phyloP scores from a whole-genome alignment of 192 early-diverging fungal genomes.

The Podila verticillata region DNA sequence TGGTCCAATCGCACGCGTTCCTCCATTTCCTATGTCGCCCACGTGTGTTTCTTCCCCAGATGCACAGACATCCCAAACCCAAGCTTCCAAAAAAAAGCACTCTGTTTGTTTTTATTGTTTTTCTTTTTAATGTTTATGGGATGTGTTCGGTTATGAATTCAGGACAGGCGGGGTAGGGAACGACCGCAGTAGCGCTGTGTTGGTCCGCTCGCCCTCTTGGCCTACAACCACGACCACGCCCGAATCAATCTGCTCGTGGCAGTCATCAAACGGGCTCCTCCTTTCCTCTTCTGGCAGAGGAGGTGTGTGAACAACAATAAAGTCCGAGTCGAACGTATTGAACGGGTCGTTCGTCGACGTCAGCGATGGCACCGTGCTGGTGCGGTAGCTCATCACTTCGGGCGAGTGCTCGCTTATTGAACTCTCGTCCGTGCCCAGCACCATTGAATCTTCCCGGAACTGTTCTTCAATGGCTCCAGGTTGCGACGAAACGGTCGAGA shows the following conservation, averaged over 20 bases:
- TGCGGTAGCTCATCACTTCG: not conserved
- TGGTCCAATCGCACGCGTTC: too few relatives aligned
- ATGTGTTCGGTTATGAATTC: not conserved
- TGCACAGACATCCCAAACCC: too few relatives aligned
- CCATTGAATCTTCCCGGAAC: not conserved
- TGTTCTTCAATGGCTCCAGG: not conserved
- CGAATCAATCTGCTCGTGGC: not conserved
- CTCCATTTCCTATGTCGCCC: too few relatives aligned
- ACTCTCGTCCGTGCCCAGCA: not conserved
- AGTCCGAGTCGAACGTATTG: slow-evolving; percentile 49
- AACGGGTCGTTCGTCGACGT: slow-evolving; percentile 47
- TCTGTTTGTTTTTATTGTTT: slow-evolving; percentile 2
- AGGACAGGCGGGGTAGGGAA: slow-evolving; percentile 31
- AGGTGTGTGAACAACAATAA: slow-evolving; percentile 2
- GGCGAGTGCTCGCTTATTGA: too few relatives aligned
- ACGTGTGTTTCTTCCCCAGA: too few relatives aligned
- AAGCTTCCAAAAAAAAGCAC: too few relatives aligned
- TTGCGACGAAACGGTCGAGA: slow-evolving; percentile 11
- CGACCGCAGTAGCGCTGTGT: slow-evolving; percentile 20
- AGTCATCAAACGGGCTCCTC: not conserved
- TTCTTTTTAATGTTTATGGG: not conserved
- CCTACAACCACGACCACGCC: too few relatives aligned
- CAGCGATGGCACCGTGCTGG: slow-evolving; percentile 42
- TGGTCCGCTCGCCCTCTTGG: slow-evolving; percentile 11
- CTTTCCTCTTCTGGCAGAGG: slow-evolving; percentile 11